These are phyloP conservation scores for Geranium brycei DNA, from an alignment of 345 rosid species.

Conservation along the genomic window DNA sequence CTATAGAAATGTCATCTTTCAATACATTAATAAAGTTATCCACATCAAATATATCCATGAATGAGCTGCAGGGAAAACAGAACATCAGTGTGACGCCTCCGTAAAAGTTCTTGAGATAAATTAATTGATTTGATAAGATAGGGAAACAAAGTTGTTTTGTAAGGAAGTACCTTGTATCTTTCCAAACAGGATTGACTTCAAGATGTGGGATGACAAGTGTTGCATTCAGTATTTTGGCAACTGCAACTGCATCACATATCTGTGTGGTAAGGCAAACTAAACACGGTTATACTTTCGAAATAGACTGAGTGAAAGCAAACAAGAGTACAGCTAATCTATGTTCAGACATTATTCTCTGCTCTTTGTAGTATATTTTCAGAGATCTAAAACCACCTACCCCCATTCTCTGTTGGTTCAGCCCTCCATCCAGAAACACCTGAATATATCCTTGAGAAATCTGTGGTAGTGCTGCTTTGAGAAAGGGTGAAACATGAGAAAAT, in stretches of 20 bases:
- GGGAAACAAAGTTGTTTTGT: slow-evolving; percentile 6
- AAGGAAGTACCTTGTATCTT: slow-evolving; percentile 67
- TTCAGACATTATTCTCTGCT: not conserved
- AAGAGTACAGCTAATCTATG: not conserved
- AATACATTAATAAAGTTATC: slow-evolving; percentile 61
- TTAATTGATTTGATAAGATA: not conserved
- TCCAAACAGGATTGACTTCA: slow-evolving; percentile 97
- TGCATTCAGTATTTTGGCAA: slow-evolving; percentile 79
- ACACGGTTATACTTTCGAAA: not conserved
- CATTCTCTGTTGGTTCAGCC: slow-evolving; percentile 95
- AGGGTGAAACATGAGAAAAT: not conserved
- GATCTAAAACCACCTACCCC: slow-evolving; percentile 37
- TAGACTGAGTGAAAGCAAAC: not conserved
- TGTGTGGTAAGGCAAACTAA: slow-evolving; percentile 20
- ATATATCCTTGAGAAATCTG: slow-evolving; percentile 53
- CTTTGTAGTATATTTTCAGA: not conserved
- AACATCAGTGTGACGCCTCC: not conserved
- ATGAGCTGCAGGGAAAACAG: slow-evolving; percentile 40
- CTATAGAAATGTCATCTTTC: slow-evolving; percentile 41
- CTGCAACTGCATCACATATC: slow-evolving; percentile 98
- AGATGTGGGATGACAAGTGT: slow-evolving; percentile 85
- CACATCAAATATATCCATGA: slow-evolving; percentile 75
- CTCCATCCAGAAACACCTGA: slow-evolving; percentile 95
- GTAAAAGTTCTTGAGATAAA: slow-evolving; percentile 3
- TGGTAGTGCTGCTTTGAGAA: slow-evolving; percentile 35